Evolutionary conservation across 1,139 yeast species (phyloP).

Genomic region (Spencermartinsiella ligniputridi): DNA sequence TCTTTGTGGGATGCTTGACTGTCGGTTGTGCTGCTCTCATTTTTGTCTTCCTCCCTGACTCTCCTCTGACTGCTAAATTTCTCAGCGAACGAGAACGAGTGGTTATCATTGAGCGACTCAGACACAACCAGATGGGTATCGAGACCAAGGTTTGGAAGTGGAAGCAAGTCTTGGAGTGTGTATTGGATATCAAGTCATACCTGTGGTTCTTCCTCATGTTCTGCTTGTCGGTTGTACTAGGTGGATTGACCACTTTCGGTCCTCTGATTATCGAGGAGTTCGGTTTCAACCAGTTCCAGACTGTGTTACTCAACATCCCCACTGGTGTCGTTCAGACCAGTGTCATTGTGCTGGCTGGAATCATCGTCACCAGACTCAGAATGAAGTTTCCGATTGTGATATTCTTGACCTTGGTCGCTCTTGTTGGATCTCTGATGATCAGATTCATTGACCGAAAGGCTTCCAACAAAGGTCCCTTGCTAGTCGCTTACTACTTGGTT

Average conservation of each 20-base stretch:
- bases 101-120: constrained; percentile 49
- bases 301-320: constrained; percentile 11
- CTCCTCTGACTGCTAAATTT: constrained; percentile 53
- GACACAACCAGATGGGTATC: constrained; percentile 45
- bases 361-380: constrained; percentile 9
- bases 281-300: constrained; percentile 11
- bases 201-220: constrained; percentile 41
- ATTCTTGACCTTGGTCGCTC: constrained; percentile 9
- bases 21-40: constrained; percentile 4
- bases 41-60: constrained; percentile 53
- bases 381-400: constrained; percentile 5
- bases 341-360: constrained; percentile 7
- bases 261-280: constrained; percentile 10
- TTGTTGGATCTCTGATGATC: constrained; percentile 10
- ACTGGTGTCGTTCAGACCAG: constrained; percentile 8
- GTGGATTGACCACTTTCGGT: constrained; percentile 33
- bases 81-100: constrained; percentile 47
- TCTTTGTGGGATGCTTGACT: constrained; percentile 10
- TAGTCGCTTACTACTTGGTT: constrained; percentile 11
- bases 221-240: constrained; percentile 35
- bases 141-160: constrained; percentile 49
- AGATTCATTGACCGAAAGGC: constrained; percentile 4
- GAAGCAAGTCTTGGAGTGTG: constrained; percentile 44
- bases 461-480: constrained; percentile 8
- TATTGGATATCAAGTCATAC: constrained; percentile 42